Percentiles rank a stretch among this genome's conserved stretches.
These are phyloP conservation scores for Gloeopeniophorella convolvens DNA, from an alignment of 768 basidiomycete genomes.

Conservation along the genomic window DNA sequence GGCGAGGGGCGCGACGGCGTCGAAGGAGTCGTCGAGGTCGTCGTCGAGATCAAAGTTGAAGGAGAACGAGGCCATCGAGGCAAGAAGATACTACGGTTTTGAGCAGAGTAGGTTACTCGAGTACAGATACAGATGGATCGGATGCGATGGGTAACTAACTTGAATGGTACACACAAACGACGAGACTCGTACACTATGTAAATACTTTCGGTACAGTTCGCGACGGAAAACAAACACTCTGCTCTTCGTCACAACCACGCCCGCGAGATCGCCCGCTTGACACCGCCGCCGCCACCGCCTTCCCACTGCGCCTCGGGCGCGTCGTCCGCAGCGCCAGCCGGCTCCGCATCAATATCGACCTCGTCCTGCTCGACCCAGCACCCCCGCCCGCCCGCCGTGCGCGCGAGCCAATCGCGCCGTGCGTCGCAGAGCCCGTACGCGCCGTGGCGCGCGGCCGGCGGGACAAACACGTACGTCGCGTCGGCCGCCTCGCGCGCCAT, in stretches of 20 bases:
- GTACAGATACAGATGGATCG: neutral
- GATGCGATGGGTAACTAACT: neutral
- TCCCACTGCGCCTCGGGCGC: no score
- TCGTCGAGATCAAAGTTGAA: constrained; percentile 62
- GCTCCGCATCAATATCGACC: constrained; percentile 7
- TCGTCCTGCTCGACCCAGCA: constrained; percentile 10
- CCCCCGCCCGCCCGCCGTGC: constrained; percentile 1
- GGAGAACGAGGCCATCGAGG: constrained; percentile 37
- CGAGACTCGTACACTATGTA: no score
- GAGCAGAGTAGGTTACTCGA: no score
- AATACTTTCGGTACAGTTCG: no score
- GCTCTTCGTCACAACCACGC: constrained; percentile 1
- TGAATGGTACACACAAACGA: no score
- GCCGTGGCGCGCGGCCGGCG: constrained; percentile 7
- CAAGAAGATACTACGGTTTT: no score
- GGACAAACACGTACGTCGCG: constrained; percentile 13
- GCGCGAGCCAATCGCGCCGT: constrained; percentile 9
- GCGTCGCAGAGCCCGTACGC: constrained; percentile 16
- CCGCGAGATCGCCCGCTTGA: constrained; percentile 9
- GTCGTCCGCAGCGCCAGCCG: no score
- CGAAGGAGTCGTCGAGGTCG: constrained; percentile 27
- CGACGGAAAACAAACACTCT: no score
- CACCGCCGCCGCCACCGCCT: no score
- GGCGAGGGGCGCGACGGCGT: neutral
- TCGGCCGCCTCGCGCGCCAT: constrained; percentile 14